Conservation (phyloP, 768 basidiomycete genomes). For the Suillus hirtellus region DNA sequence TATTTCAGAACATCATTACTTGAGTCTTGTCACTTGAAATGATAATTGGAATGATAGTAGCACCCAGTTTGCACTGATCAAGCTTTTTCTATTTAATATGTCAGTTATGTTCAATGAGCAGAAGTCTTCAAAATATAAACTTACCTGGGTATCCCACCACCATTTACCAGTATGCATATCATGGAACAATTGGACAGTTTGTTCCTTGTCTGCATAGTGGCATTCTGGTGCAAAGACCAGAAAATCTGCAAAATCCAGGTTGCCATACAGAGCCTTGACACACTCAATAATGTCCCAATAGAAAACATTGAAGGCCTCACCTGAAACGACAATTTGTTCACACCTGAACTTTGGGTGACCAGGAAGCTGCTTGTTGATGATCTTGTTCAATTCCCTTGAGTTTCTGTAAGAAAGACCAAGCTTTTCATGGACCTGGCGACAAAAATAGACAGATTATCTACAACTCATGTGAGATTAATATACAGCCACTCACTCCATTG, state of each 20-base stretch:
- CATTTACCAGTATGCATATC: neutral
- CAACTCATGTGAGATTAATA: no score
- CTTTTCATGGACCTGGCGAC: neutral
- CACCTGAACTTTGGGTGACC: neutral
- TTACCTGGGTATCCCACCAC: constrained; percentile 2
- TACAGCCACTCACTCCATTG: no score
- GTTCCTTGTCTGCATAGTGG: neutral
- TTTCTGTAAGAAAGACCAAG: neutral
- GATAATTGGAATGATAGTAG: neutral
- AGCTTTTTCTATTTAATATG: neutral
- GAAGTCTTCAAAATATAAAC: neutral
- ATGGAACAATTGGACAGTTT: neutral
- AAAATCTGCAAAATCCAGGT: neutral
- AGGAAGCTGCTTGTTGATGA: neutral
- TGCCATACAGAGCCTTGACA: neutral
- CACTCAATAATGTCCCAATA: neutral
- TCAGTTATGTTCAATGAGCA: neutral
- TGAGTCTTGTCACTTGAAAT: neutral
- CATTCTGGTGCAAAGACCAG: neutral
- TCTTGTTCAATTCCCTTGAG: neutral
- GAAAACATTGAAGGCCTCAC: neutral
- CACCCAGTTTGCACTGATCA: neutral
- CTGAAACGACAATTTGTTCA: neutral
- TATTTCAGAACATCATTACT: neutral
- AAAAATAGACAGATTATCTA: no score